Conservation (phyloP, 352 stramenopile species). For the Phytopythium sindhum region DNA sequence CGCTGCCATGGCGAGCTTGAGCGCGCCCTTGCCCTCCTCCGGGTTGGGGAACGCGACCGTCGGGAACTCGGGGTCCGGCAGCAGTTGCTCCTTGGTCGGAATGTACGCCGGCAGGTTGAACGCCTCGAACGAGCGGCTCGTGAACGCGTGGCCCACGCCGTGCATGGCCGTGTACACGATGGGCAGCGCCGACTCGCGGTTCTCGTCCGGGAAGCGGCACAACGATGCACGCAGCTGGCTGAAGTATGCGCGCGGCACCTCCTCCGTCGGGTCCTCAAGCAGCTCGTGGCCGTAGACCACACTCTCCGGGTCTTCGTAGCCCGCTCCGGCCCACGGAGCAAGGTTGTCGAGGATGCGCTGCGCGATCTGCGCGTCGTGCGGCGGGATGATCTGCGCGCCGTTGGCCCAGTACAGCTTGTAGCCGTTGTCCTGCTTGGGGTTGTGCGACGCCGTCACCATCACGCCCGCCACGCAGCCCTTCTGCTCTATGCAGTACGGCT, state of each 20-base stretch:
- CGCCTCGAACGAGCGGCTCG: constrained; percentile 84
- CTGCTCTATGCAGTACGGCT: constrained; percentile 77
- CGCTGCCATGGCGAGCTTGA: constrained; percentile 91
- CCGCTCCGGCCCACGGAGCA: constrained; percentile 57
- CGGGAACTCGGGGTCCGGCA: constrained; percentile 95
- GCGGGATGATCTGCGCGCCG: constrained; percentile 96
- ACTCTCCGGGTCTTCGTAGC: constrained; percentile 47
- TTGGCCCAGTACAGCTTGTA: constrained; percentile 98
- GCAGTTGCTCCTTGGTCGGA: constrained; percentile 81
- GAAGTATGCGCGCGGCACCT: constrained; percentile 78
- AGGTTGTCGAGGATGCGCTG: constrained; percentile 89
- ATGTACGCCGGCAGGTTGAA: constrained; percentile 89
- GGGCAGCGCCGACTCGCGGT: constrained; percentile 55
- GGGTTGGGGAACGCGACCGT: constrained; percentile 98
- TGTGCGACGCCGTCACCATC: constrained; percentile 97
- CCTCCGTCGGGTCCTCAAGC: constrained; percentile 64
- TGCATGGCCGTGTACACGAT: constrained; percentile 98
- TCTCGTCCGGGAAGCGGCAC: constrained; percentile 68
- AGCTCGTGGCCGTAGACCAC: constrained; percentile 32
- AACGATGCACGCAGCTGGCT: constrained; percentile 37
- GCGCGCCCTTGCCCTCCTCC: constrained; percentile 96
- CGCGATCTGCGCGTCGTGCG: constrained; percentile 94
- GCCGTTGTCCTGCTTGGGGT: constrained; percentile 97
- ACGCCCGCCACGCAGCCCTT: constrained; percentile 82
- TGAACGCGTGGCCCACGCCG: constrained; percentile 94